Conservation (phyloP, 495 filamentous ascomycete genomes). For the Penicillium crystallinum region DNA sequence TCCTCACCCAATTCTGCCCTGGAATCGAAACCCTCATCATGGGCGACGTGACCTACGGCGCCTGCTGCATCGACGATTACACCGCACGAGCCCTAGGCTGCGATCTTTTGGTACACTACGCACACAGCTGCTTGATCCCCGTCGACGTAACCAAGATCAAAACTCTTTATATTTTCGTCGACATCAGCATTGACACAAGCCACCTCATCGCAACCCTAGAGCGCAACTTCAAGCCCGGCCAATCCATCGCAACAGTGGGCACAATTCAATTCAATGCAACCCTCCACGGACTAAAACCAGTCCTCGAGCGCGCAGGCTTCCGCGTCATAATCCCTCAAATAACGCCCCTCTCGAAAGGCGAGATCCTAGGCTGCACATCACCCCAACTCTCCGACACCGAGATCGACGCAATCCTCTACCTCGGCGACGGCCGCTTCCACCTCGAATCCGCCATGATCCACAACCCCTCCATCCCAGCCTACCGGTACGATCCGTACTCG, state of each 20-base stretch:
- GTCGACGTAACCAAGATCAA: constrained; percentile 93
- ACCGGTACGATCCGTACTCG: constrained; percentile 96
- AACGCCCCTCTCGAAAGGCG: constrained; percentile 83
- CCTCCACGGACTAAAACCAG: constrained; percentile 71
- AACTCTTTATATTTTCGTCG: constrained; percentile 96
- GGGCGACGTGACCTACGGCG: constrained; percentile 98
- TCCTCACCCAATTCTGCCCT: constrained; percentile 89
- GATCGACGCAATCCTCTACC: constrained; percentile 80
- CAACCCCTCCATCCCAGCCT: constrained; percentile 83
- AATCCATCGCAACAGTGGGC: constrained; percentile 86
- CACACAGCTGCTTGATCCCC: constrained; percentile 92
- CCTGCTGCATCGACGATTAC: constrained; percentile 98
- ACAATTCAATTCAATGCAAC: constrained; percentile 99
- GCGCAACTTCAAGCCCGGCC: constrained; percentile 77
- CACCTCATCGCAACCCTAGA: constrained; percentile 86
- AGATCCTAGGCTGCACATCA: constrained; percentile 94
- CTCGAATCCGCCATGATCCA: constrained; percentile 98
- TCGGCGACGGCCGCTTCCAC: constrained; percentile 95
- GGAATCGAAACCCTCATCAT: constrained; percentile 91
- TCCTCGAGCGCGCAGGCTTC: constrained; percentile 77
- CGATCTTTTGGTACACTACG: constrained; percentile 94
- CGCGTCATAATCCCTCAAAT: constrained; percentile 84
- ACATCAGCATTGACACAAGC: constrained; percentile 86
- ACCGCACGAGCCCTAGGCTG: constrained; percentile 91
- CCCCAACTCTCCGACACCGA: constrained; percentile 57